Percentiles rank a stretch among this genome's conserved stretches.
Conservation (phyloP, 75 land plant species). For the Cunninghamia lanceolata region DNA sequence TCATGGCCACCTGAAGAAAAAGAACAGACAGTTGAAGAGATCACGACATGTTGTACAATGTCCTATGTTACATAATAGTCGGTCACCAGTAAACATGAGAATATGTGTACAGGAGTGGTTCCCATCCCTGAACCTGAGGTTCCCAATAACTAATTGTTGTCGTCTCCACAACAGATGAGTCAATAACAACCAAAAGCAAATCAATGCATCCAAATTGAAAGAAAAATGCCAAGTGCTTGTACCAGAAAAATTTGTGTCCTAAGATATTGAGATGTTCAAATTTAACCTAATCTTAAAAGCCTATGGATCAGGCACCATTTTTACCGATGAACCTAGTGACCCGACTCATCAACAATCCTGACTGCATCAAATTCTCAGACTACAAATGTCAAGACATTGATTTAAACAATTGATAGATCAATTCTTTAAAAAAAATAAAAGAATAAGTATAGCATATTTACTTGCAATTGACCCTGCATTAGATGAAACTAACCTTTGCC, state of each 20-base stretch:
- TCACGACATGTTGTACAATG: not conserved
- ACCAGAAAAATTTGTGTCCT: not conserved
- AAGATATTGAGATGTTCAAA: not conserved
- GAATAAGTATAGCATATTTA: not conserved
- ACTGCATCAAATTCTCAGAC: not conserved
- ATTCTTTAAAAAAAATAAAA: not conserved
- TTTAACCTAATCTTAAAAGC: not conserved
- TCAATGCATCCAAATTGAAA: not conserved
- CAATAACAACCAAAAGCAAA: not conserved
- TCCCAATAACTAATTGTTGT: not conserved
- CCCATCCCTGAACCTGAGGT: not conserved
- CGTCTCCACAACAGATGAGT: not conserved
- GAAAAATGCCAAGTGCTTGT: not conserved
- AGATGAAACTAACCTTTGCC: constrained; percentile 63
- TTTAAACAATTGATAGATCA: not conserved
- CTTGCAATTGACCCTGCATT: not conserved
- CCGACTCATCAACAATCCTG: not conserved
- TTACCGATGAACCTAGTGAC: not conserved
- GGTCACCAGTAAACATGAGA: not conserved
- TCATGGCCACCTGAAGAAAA: constrained; percentile 70
- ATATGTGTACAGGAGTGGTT: not conserved
- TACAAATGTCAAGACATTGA: not conserved
- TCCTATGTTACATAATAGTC: not conserved
- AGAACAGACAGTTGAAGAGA: not conserved
- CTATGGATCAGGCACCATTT: not conserved